phyloP scores from a whole-genome alignment of 2,329 filamentous ascomycete genomes.

The Coleophoma eucalyptorum region DNA sequence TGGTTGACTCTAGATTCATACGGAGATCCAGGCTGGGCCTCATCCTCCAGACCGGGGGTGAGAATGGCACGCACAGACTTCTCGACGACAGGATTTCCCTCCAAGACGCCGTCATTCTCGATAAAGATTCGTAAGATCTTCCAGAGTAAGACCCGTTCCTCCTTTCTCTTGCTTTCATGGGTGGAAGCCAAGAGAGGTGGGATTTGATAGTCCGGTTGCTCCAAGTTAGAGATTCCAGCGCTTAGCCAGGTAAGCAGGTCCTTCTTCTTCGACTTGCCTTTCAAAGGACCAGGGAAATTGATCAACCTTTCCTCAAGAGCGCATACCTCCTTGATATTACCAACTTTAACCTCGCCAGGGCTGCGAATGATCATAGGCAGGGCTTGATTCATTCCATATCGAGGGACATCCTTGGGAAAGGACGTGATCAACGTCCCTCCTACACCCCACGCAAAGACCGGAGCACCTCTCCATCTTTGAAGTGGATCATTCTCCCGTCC shows the following conservation, averaged over 20 bases:
- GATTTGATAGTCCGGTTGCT: constrained; percentile 38
- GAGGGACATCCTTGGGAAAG: constrained; percentile 84
- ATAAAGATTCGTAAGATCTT: constrained; percentile 78
- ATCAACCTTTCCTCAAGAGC: constrained; percentile 68
- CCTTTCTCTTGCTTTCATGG: constrained; percentile 64
- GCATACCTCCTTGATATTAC: constrained; percentile 69
- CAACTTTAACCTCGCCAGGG: constrained; percentile 78
- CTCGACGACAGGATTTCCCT: constrained; percentile 68
- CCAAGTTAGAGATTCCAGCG: constrained; percentile 69
- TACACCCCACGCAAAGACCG: constrained; percentile 83
- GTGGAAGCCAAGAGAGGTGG: constrained; percentile 46
- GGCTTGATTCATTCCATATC: constrained; percentile 68
- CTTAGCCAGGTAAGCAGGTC: constrained; percentile 80
- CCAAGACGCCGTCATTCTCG: constrained; percentile 80
- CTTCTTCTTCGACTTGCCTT: constrained; percentile 92
- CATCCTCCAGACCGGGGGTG: constrained; percentile 48
- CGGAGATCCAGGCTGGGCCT: constrained; percentile 20
- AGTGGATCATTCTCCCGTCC: constrained; percentile 71
- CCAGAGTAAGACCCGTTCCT: constrained; percentile 83
- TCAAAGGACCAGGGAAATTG: constrained; percentile 87
- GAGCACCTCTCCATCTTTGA: constrained; percentile 85
- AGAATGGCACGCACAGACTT: constrained; percentile 73
- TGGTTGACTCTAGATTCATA: constrained; percentile 34
- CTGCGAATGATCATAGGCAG: constrained; percentile 76
- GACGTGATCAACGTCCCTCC: constrained; percentile 79